Conservation (phyloP, 192 early-diverging fungal genomes). For the Coemansia sp. region DNA sequence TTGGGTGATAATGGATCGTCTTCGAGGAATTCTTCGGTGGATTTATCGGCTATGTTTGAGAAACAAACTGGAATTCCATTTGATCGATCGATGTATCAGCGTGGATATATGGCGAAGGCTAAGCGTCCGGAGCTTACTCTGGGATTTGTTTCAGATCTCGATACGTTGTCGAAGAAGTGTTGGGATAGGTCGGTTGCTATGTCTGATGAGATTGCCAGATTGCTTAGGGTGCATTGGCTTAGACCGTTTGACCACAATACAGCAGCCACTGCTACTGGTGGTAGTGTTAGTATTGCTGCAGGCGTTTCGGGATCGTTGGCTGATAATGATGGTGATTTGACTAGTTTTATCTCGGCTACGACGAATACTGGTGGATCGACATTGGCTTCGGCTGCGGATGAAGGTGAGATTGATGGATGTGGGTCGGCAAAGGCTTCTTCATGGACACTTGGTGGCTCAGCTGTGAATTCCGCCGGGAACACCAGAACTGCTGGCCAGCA, state of each 20-base stretch:
- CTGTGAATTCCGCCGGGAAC: neutral
- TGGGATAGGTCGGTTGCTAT: slow-evolving; percentile 36
- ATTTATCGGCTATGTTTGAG: slow-evolving; percentile 32
- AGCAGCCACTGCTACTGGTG: neutral
- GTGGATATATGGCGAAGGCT: slow-evolving; percentile 39
- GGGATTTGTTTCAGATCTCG: slow-evolving; percentile 33
- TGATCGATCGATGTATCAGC: slow-evolving; percentile 29
- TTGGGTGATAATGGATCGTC: neutral
- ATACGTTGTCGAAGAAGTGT: slow-evolving; percentile 33
- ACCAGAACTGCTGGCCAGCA: neutral
- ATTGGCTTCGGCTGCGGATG: too few relatives aligned
- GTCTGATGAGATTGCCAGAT: slow-evolving; percentile 40
- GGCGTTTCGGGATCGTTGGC: neutral
- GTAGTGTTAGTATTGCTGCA: neutral
- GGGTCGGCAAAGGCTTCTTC: too few relatives aligned
- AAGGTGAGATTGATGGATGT: too few relatives aligned
- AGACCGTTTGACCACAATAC: slow-evolving; percentile 12
- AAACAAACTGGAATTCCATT: slow-evolving; percentile 22
- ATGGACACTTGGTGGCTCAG: too few relatives aligned
- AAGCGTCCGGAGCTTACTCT: slow-evolving; percentile 28
- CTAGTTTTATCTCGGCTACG: neutral
- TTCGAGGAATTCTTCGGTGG: slow-evolving; percentile 26
- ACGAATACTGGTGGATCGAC: neutral
- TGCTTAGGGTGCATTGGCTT: slow-evolving; percentile 47
- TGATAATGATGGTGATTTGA: neutral